Percentiles rank a stretch among this genome's conserved stretches.
These are phyloP conservation scores for Pouteria glomerata DNA, from an alignment of 148 eudicot genomes.

Conservation along the genomic window DNA sequence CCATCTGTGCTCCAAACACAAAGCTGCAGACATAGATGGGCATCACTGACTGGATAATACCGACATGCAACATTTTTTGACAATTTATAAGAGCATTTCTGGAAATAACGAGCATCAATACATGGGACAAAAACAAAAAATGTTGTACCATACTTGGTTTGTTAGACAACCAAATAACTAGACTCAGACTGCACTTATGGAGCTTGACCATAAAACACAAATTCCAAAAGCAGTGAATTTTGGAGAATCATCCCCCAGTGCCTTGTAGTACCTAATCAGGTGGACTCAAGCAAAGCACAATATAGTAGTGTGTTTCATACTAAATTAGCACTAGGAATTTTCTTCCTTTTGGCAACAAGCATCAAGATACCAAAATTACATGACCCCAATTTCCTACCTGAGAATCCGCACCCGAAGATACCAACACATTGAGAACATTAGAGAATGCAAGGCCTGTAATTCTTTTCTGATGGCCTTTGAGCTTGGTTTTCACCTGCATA, in stretches of 20 bases:
- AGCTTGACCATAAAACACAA: no score
- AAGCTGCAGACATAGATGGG: conserved; percentile 37
- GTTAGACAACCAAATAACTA: background rate
- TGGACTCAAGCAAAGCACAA: background rate
- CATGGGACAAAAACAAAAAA: background rate
- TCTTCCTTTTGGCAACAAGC: background rate
- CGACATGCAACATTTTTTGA: background rate
- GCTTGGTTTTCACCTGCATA: conserved; percentile 57
- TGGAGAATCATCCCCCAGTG: background rate
- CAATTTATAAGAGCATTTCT: background rate
- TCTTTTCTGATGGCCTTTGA: conserved; percentile 81
- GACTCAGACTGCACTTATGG: no score
- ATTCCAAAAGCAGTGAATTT: background rate
- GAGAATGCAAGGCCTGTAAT: conserved; percentile 83
- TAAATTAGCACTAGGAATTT: background rate
- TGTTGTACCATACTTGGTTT: background rate
- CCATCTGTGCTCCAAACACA: conserved; percentile 85
- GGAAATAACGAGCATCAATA: background rate
- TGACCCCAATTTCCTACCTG: conserved; percentile 40
- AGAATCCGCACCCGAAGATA: conserved; percentile 85
- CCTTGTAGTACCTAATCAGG: background rate
- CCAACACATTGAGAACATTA: conserved; percentile 57
- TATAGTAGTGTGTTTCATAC: background rate
- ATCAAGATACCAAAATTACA: background rate
- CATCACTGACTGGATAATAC: background rate